A percentile compares a stretch with the other conserved stretches of the same genome.
These are phyloP conservation scores for Ophiosphaerella herpotricha DNA, from an alignment of 2,329 filamentous ascomycete genomes.

Conservation along the genomic window DNA sequence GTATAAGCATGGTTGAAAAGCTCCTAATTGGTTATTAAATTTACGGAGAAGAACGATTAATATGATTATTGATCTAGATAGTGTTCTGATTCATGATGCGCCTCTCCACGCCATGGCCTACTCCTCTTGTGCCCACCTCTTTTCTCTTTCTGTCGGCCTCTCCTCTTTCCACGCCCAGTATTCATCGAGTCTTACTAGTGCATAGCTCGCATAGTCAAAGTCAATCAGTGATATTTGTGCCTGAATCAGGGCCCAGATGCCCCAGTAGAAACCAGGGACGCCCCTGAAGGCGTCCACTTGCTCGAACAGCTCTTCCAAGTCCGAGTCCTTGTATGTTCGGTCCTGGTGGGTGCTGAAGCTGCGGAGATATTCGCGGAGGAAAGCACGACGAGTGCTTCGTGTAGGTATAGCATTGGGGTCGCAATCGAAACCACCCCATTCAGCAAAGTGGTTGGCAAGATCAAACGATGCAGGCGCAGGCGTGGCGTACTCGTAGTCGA, in stretches of 20 bases:
- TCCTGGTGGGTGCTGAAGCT: constrained; percentile 62
- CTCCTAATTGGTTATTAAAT: background rate
- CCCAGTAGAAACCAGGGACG: constrained; percentile 87
- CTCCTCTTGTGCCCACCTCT: constrained; percentile 70
- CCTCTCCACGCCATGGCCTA: background rate
- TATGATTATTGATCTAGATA: background rate
- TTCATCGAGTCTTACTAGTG: constrained; percentile 82
- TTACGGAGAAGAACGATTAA: background rate
- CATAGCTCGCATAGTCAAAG: constrained; percentile 94
- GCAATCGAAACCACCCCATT: constrained; percentile 97
- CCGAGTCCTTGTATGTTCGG: constrained; percentile 54
- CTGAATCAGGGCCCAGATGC: constrained; percentile 95
- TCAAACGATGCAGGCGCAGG: constrained; percentile 95
- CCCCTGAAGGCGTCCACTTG: constrained; percentile 90
- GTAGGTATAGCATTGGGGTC: constrained; percentile 85
- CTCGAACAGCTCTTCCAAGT: constrained; percentile 70
- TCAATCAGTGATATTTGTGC: constrained; percentile 92
- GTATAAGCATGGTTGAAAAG: constrained; percentile 5
- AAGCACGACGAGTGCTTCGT: constrained; percentile 73
- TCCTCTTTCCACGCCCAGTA: constrained; percentile 88
- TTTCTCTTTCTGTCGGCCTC: constrained; percentile 75
- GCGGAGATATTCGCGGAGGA: constrained; percentile 80
- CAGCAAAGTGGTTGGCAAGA: constrained; percentile 95
- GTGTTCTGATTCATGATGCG: background rate
- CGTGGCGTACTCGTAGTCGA: constrained; percentile 98